Evolutionary conservation across 495 filamentous ascomycete genomes (phyloP).

Genomic region (Trichoderma reesei): DNA sequence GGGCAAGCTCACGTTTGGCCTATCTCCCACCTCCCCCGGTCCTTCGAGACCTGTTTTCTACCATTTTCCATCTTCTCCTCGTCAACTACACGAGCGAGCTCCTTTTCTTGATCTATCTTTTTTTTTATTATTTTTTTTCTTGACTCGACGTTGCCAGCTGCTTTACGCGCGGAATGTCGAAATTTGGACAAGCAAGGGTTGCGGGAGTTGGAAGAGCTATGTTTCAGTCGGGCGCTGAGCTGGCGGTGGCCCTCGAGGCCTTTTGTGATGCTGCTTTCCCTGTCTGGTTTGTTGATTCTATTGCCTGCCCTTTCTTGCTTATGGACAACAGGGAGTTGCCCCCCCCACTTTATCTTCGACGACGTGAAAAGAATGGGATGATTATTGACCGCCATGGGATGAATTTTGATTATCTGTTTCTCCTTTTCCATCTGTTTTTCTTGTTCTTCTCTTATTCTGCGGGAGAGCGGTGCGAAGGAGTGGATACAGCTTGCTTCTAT

Average conservation of each 20-base stretch:
- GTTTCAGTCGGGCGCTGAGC: not conserved
- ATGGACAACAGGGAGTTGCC: not conserved
- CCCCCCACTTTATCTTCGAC: not conserved
- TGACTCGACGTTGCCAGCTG: not conserved
- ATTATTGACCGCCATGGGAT: constrained; percentile 5
- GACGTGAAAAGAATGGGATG: constrained; percentile 4
- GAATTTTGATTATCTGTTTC: constrained; percentile 5
- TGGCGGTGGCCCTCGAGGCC: not conserved
- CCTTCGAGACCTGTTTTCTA: not conserved
- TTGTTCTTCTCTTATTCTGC: no score
- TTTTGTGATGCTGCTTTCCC: not conserved
- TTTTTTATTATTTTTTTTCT: no score
- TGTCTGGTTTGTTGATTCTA: not conserved
- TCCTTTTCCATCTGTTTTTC: not conserved
- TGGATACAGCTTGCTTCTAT: not conserved
- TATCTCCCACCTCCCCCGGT: no score
- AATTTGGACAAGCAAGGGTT: not conserved
- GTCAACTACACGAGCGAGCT: not conserved
- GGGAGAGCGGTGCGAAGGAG: not conserved
- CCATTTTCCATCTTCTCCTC: not conserved
- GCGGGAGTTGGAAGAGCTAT: constrained; percentile 5
- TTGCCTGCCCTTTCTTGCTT: not conserved
- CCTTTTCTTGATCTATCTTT: not conserved
- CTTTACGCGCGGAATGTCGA: not conserved
- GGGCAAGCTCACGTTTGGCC: no score